Evolutionary conservation across 192 early-diverging fungal species (phyloP).

Genomic region (Mortierella alpina): DNA sequence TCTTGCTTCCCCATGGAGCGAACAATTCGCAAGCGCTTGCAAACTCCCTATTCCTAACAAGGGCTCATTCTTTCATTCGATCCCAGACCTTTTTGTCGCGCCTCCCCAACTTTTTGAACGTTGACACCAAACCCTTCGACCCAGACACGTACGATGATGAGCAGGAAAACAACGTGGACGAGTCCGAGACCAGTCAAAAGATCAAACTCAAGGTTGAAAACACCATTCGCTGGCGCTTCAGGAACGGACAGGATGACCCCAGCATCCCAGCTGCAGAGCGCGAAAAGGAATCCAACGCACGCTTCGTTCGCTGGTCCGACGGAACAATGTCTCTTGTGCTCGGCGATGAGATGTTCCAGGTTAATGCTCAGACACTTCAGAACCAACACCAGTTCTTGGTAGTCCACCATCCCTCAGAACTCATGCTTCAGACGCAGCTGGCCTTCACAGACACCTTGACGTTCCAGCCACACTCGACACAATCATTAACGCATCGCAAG

Average conservation of each 20-base stretch:
- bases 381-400: slow-evolving; percentile 72
- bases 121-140: slow-evolving; percentile 74
- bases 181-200: slow-evolving; percentile 44
- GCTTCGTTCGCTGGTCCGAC: slow-evolving; percentile 84
- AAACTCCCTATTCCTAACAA: too few relatives aligned
- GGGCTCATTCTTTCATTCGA: not conserved
- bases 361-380: slow-evolving; percentile 60
- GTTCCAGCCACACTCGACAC: slow-evolving; percentile 71
- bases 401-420: slow-evolving; percentile 61
- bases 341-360: slow-evolving; percentile 81
- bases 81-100: slow-evolving; percentile 57
- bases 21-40: too few relatives aligned
- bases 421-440: slow-evolving; percentile 75
- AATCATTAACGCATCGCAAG: slow-evolving; percentile 70
- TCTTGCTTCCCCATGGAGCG: not conserved
- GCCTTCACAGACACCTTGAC: slow-evolving; percentile 69
- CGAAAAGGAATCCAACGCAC: slow-evolving; percentile 78
- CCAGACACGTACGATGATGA: slow-evolving; percentile 63
- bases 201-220: slow-evolving; percentile 70
- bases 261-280: slow-evolving; percentile 43
- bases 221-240: slow-evolving; percentile 81
- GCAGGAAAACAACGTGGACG: slow-evolving; percentile 54
- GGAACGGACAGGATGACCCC: slow-evolving; percentile 51
- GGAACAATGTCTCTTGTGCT: slow-evolving; percentile 77
- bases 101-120: slow-evolving; percentile 75